Evolutionary conservation across 2,329 filamentous ascomycete species (phyloP).

Genomic region (Penicillium expansum): DNA sequence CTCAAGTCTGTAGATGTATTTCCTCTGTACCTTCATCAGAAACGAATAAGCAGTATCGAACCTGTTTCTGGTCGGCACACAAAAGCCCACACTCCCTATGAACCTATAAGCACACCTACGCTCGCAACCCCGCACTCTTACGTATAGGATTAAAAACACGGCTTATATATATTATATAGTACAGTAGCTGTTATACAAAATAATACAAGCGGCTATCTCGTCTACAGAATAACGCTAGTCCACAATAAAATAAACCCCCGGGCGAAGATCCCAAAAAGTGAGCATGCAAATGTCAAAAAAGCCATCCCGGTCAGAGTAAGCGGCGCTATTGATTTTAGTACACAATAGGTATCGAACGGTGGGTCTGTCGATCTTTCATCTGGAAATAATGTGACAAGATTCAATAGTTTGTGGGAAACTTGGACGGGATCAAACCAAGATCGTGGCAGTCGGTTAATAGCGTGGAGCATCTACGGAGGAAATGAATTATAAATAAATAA

Average conservation of each 20-base stretch:
- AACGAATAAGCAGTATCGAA: not conserved
- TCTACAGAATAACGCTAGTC: not conserved
- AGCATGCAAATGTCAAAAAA: constrained; percentile 1
- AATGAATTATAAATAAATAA: not conserved
- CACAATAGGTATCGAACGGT: constrained; percentile 8
- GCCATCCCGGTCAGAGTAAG: constrained; percentile 6
- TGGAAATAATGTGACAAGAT: constrained; percentile 9
- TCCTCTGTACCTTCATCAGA: no score
- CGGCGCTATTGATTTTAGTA: constrained; percentile 19
- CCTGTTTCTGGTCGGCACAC: not conserved
- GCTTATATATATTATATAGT: not conserved
- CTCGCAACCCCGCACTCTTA: not conserved
- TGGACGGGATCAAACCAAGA: not conserved
- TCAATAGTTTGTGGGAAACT: constrained; percentile 17
- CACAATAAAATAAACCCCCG: constrained; percentile 3
- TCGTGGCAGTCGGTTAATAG: no score
- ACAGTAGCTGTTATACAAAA: not conserved
- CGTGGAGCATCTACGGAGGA: no score
- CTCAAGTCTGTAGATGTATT: not conserved
- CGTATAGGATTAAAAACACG: not conserved
- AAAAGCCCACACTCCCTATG: not conserved
- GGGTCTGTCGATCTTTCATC: constrained; percentile 17
- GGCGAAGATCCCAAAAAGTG: constrained; percentile 8
- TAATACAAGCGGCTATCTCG: not conserved
- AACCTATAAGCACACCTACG: not conserved